Evolutionary conservation across 2,329 filamentous ascomycete genomes (phyloP), one percentile per base, ranked within the genome.

Genomic region (Xylaria sp.): DNA sequence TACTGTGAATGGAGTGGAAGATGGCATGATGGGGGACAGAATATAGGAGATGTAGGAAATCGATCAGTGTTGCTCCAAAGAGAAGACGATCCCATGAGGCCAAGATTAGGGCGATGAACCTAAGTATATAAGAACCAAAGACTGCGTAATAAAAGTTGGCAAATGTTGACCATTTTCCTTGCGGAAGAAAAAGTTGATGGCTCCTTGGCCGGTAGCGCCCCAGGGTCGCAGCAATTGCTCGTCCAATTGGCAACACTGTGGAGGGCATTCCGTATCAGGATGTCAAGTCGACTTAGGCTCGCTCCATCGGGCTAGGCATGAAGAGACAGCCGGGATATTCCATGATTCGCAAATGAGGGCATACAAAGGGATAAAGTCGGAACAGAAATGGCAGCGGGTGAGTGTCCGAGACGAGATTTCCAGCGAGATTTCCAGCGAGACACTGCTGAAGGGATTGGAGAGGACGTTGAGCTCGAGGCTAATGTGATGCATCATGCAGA

Each of bases 1-100:
- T 53, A 73, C 63, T 37, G 64, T 55, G 60, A 80, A 78, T 23
- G 59, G 64, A 40, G 54, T 27, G 15, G 44, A 62, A 40, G 58
- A 60, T 31, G 64, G 37, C 63, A 70, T 69, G 62, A 67, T 72
- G 25, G 49, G 56, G 38, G 46, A 29, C 33, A 17, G 25, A 35
- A 19, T 46, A 15, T 25, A n/a, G 52, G 37, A 27, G 29, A 29
- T 38, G 13, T 27, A 37, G 38, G 13, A 21, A 1, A 48, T 38
- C 48, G 2, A 48, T 38, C 48, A 52, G 29, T 21, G 46, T 47
- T 47, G 47, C 21, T 31, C 17, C 31, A 17, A 51, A 47, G 15
- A 33, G 21, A 51, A 47, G 15, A 33, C 41, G 35, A 46, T 46
- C 31, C 37, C 46, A 17, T 23, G 19, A 38, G n/a, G n/a, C 35